Conservation (phyloP, 805 yeast species). For the Debaryomyces prosopidis region DNA sequence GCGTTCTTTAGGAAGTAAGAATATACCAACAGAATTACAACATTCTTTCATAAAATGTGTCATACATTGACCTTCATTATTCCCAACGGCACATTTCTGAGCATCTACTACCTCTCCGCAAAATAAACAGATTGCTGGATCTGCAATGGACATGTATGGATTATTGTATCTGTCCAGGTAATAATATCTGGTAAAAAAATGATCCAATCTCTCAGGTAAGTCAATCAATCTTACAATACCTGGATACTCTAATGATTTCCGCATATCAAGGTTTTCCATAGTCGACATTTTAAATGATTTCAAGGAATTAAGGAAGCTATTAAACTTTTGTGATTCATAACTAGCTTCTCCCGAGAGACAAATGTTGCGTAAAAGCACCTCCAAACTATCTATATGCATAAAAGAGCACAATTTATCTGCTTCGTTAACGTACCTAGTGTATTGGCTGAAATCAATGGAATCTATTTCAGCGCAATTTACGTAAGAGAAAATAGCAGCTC, state of each 20-base stretch:
- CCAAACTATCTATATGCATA: slow-evolving; percentile 46
- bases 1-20: slow-evolving; percentile 69
- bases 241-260: slow-evolving; percentile 55
- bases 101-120: slow-evolving; percentile 71
- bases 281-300: slow-evolving; percentile 2
- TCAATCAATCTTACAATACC: slow-evolving; percentile 59
- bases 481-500: slow-evolving; percentile 55
- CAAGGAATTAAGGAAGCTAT: slow-evolving; percentile 17
- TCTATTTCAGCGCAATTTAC: slow-evolving; percentile 52
- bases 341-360: slow-evolving; percentile 7
- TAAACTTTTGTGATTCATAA: slow-evolving; percentile 27
- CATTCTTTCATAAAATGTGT: slow-evolving; percentile 67
- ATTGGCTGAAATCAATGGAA: slow-evolving; percentile 19
- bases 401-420: slow-evolving; percentile 53
- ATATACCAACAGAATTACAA: slow-evolving; percentile 66
- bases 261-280: slow-evolving; percentile 12
- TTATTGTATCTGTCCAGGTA: slow-evolving; percentile 44
- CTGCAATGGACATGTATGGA: slow-evolving; percentile 45
- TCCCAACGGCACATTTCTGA: slow-evolving; percentile 62
- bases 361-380: slow-evolving; percentile 20
- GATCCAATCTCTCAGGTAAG: slow-evolving; percentile 67
- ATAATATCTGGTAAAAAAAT: slow-evolving; percentile 61
- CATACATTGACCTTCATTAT: slow-evolving; percentile 73
- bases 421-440: slow-evolving; percentile 40
- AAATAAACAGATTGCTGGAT: slow-evolving; percentile 84